Evolutionary conservation across 2,329 filamentous ascomycete species (phyloP), one percentile per base, ranked within the genome.

Genomic region (Colletotrichum gloeosporioides): DNA sequence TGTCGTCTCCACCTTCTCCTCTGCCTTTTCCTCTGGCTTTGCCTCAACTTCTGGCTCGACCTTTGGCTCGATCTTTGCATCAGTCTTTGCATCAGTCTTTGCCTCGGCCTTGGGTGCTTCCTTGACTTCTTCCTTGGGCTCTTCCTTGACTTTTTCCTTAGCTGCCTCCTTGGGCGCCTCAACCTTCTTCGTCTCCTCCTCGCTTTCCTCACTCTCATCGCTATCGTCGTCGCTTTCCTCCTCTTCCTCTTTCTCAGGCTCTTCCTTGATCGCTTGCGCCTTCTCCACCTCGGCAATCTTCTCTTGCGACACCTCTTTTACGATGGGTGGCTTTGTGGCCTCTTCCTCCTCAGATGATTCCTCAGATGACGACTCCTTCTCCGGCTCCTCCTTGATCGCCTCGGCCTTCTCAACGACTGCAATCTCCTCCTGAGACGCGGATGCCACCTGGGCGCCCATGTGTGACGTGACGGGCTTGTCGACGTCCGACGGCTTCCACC

Each of bases 331-430:
- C 8, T 27, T 49, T n/a, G 81, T 77, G 79, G 81, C 4, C 81
- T 78, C 2, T 32, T 82, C 8, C 79, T 80, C 13, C 79, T 78
- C 8, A 81, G 79, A 10, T 0, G 81, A 80, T 8, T 84, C 80
- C 3, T 83, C 83, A 2, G 81, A 81, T 10, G 83, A 81, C 6
- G 82, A 81, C 70, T 87, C 84, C 27, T 81, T 64, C 59, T 84
- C 83, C 1, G 83, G 77, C 76, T 83, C 86, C 81, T 89, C 86
- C 66, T 84, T 82, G 27, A 86, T 87, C 18, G 82, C 80, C 80
- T 86, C 81, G 25, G 82, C 82, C 77, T 83, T 84, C 79, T 88
- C 86, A 13, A 86, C 78, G 12, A 83, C 84, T 29, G 85, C 83
- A 69, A 86, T 86, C 78, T 87, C 83, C 65, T 84, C 85, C 12